These are phyloP conservation scores for Diophrys sp. DNA, from an alignment of 73 alveolate species.

Conservation along the genomic window DNA sequence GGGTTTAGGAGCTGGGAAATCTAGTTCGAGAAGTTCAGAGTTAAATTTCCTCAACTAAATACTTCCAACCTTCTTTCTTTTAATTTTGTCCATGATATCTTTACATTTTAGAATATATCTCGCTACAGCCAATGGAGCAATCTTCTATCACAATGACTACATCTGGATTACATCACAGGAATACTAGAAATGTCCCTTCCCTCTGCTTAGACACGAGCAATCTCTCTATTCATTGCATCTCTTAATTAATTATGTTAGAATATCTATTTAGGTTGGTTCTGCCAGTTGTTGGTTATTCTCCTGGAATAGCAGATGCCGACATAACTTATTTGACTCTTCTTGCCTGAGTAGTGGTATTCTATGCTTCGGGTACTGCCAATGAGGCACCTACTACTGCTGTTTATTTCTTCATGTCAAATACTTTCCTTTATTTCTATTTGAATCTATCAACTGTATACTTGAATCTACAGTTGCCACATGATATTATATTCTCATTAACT, in stretches of 20 bases:
- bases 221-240: conserved; percentile 57
- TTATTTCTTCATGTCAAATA: conserved; percentile 2
- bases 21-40: neutral
- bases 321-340: neutral
- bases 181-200: conserved; percentile 73
- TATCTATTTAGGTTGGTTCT: conserved; percentile 50
- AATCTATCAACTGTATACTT: conserved; percentile 47
- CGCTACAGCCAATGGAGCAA: conserved; percentile 48
- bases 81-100: conserved; percentile 51
- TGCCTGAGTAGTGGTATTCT: conserved; percentile 6
- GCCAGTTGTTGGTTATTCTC: neutral
- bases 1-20: neutral
- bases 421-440: conserved; percentile 24
- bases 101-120: conserved; percentile 67
- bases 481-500: conserved; percentile 12
- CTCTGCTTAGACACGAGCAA: conserved; percentile 59
- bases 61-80: neutral
- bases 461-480: conserved; percentile 41
- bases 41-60: neutral
- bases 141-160: conserved; percentile 58
- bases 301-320: neutral
- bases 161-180: conserved; percentile 34
- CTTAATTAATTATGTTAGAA: conserved; percentile 64
- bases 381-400: conserved; percentile 17
- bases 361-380: neutral